Evolutionary conservation across 2,329 filamentous ascomycete genomes (phyloP), one percentile per base, ranked within the genome.

Genomic region (Lasiodiplodia citricola): DNA sequence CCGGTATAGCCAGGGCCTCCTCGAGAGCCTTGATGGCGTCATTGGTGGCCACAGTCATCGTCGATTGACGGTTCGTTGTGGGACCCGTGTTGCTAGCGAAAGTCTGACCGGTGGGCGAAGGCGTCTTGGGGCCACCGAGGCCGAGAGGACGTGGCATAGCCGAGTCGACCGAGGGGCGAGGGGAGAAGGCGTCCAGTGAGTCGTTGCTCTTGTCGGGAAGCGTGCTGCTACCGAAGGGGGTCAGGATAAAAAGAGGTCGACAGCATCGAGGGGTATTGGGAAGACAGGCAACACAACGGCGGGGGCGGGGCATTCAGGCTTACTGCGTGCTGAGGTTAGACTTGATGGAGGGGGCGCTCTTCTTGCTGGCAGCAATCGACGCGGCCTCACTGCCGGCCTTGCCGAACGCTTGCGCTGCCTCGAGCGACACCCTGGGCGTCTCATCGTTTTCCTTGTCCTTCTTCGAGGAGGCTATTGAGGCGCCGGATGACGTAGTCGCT

Each of bases 341-440:
- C 66, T 79, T 79, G 41, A 75, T 76, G 14, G 70, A 70, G 7
- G 76, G 78, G 1, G 69, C 65, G 38, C 72, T 73, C 68, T 78
- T 80, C 75, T 78, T 80, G 21, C 76, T 71, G 6, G 78, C 77
- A 6, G 77, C 79, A 21, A 77, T 73, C 54, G 76, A 76, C 11
- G 79, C 77, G 55, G 78, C 78, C 71, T 81, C 75, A 52, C 77
- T 78, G 31, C 77, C 76, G 57, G 80, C 69, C 55, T 78, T 74
- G 31, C 77, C 75, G 54, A 80, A 77, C 1, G 79, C 77, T 14
- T 80, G 75, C 55, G 78, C 78, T 66, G 77, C 74, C 67, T 75
- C 76, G 8, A 75, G 63, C 28, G 74, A 76, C 18, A 70, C 65
- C 28, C 73, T 55, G 18, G 74, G 74, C 6, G 67, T 69, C 35